Percentiles rank a stretch among this genome's conserved stretches.
Conservation (phyloP, 2,329 filamentous ascomycete genomes). For the Hypocrella siamensis region DNA sequence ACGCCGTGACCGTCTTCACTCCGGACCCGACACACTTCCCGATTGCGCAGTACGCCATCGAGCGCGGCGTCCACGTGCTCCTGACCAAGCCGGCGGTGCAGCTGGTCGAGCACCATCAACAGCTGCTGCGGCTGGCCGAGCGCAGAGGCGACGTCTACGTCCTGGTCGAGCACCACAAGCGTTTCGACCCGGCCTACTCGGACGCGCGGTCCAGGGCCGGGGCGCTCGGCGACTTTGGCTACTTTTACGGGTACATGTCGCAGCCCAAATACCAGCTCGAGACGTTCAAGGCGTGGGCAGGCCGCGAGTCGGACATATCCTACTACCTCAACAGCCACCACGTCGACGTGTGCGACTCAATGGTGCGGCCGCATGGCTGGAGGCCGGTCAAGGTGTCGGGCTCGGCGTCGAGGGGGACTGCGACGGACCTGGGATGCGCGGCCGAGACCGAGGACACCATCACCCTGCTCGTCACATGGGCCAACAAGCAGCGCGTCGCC, state of each 20-base stretch:
- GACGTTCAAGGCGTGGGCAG: conserved; percentile 91
- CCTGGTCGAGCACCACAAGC: conserved; percentile 93
- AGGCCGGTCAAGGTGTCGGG: conserved; percentile 66
- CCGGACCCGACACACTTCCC: conserved; percentile 86
- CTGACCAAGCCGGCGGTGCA: conserved; percentile 92
- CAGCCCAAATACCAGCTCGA: conserved; percentile 84
- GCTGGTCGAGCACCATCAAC: conserved; percentile 62
- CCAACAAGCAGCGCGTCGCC: conserved; percentile 43
- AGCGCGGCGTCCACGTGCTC: conserved; percentile 75
- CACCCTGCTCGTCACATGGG: conserved; percentile 79
- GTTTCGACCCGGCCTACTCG: conserved; percentile 83
- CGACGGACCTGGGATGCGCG: conserved; percentile 63
- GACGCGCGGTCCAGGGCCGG: conserved; percentile 68
- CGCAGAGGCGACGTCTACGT: conserved; percentile 71
- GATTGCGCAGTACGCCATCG: conserved; percentile 83
- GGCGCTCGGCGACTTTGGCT: conserved; percentile 85
- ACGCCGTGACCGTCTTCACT: conserved; percentile 92
- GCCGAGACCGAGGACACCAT: conserved; percentile 84
- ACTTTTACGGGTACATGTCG: conserved; percentile 95
- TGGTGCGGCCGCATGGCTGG: conserved; percentile 62
- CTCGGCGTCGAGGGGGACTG: conserved; percentile 62
- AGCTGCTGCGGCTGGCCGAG: conserved; percentile 55
- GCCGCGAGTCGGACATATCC: conserved; percentile 80
- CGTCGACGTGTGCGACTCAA: conserved; percentile 81
- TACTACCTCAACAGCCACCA: conserved; percentile 97